Evolutionary conservation across 176 grass and related monocot species (phyloP).

Genomic region (Coix lacrymajobi): DNA sequence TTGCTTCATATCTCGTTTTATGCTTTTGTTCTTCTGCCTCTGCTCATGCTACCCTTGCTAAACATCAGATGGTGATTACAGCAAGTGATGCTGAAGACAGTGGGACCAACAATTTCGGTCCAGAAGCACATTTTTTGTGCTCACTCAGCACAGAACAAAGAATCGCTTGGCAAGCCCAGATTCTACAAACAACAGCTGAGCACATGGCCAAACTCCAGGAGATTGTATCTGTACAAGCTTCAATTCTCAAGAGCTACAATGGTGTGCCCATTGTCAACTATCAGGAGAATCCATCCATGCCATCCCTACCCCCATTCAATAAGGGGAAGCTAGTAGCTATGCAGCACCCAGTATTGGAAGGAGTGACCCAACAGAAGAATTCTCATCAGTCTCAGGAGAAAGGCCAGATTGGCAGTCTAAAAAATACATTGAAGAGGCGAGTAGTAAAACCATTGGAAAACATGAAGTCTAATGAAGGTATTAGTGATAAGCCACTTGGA

Average conservation of each 20-base stretch:
- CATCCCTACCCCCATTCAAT: neutral
- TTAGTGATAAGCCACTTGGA: neutral
- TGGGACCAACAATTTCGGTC: neutral
- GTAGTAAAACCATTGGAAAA: neutral
- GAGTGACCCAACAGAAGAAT: neutral
- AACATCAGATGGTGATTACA: neutral
- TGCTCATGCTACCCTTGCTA: neutral
- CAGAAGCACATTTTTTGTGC: neutral
- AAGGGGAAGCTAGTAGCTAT: neutral
- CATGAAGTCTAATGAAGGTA: neutral
- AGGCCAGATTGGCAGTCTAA: neutral
- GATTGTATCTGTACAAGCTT: neutral
- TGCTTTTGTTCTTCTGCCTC: neutral
- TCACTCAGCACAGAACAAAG: neutral
- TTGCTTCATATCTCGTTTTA: neutral
- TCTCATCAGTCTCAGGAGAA: neutral
- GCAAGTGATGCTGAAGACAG: neutral
- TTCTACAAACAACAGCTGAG: neutral
- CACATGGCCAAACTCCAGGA: neutral
- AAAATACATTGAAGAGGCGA: neutral
- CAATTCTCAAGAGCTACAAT: neutral
- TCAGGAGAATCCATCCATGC: neutral
- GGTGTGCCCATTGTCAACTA: neutral
- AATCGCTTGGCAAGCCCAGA: neutral
- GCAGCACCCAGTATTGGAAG: neutral